Percentiles rank a stretch among this genome's conserved stretches.
These are phyloP conservation scores for Phytophthora kernoviae DNA, from an alignment of 352 stramenopile genomes.

Conservation along the genomic window DNA sequence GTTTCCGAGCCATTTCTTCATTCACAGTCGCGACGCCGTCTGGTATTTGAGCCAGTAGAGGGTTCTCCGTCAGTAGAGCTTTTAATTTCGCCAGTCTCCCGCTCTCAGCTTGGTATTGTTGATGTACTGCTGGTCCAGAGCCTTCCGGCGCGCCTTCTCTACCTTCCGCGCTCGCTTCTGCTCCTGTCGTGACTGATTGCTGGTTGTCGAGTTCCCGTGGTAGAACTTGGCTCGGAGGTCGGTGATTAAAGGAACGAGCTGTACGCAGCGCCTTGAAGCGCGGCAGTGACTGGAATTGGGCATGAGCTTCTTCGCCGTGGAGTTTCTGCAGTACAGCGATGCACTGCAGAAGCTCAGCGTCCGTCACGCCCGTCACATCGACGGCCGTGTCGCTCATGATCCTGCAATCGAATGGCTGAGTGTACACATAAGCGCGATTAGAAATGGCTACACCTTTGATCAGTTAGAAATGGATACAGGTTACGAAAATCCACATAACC, in stretches of 20 bases:
- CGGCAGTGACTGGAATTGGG: constrained; percentile 47
- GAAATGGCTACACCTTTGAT: constrained; percentile 2
- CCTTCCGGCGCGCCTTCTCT: constrained; percentile 64
- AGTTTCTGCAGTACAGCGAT: constrained; percentile 62
- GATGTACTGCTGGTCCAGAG: constrained; percentile 77
- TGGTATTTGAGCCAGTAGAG: constrained; percentile 64
- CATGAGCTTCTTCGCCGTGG: constrained; percentile 47
- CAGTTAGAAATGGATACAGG: too few relatives aligned
- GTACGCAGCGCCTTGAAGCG: constrained; percentile 71
- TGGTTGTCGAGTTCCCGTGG: constrained; percentile 52
- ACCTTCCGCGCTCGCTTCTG: constrained; percentile 75
- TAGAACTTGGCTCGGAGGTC: constrained; percentile 73
- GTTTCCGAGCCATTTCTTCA: constrained; percentile 22
- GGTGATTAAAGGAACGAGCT: constrained; percentile 55
- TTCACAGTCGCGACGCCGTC: constrained; percentile 53
- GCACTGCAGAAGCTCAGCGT: constrained; percentile 61
- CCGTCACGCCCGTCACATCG: constrained; percentile 29
- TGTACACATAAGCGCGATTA: too few relatives aligned
- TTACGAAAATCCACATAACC: too few relatives aligned
- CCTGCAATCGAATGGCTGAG: not conserved
- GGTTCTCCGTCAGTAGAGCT: constrained; percentile 59
- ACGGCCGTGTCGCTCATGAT: constrained; percentile 19
- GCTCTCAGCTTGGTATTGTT: constrained; percentile 82
- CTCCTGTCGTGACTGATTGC: constrained; percentile 54
- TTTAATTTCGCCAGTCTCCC: constrained; percentile 54